Conservation (phyloP, 306 rosid species). For the Cajanus cajan region DNA sequence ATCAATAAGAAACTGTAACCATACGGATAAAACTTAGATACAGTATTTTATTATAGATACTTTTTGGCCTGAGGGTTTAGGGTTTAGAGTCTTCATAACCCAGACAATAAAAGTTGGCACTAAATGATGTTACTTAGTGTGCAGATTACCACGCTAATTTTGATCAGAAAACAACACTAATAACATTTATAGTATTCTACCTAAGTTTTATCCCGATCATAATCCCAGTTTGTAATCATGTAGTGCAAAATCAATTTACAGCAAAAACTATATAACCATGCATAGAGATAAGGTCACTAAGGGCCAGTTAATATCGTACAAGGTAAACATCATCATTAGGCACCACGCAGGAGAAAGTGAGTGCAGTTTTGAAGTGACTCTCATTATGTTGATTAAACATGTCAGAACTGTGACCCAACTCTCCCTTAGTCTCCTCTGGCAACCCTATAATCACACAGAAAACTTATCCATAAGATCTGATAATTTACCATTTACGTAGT, state of each 20-base stretch:
- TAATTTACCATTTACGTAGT: background rate
- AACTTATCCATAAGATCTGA: background rate
- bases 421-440: constrained; percentile 23
- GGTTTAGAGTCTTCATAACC: background rate
- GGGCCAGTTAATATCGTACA: constrained; percentile 33
- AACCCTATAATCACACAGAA: constrained; percentile 38
- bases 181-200: background rate
- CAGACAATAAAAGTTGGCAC: background rate
- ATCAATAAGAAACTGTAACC: background rate
- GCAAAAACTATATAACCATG: background rate
- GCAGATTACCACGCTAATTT: background rate
- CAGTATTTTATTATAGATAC: background rate
- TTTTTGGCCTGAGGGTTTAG: background rate
- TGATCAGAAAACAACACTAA: background rate
- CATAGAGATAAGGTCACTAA: background rate
- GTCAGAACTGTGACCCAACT: constrained; percentile 10
- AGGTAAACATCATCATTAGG: constrained; percentile 35
- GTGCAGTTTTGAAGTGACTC: constrained; percentile 8
- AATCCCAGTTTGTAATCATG: constrained; percentile 4
- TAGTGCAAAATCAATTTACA: constrained; percentile 19
- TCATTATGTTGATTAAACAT: constrained; percentile 10
- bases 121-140: too few relatives aligned
- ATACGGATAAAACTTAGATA: background rate
- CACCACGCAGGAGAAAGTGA: constrained; percentile 39
- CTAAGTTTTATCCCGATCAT: background rate